Percentiles rank a stretch among this genome's conserved stretches.
Evolutionary conservation across 2,329 filamentous ascomycete genomes (phyloP).

Genomic region (Davidsoniella neocaledoniae): DNA sequence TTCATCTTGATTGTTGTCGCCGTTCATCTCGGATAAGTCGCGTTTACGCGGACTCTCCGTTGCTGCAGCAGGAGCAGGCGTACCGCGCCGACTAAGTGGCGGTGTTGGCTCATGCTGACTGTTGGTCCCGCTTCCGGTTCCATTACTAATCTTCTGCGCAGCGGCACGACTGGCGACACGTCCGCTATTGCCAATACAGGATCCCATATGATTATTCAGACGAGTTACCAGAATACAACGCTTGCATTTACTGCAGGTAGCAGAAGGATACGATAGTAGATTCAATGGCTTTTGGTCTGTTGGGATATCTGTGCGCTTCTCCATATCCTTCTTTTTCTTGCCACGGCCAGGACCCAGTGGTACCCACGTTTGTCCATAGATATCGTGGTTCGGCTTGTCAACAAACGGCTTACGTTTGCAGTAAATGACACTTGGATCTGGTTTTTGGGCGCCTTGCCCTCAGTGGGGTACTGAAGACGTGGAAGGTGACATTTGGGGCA

Average conservation of each 20-base stretch:
- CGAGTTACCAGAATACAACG: conserved; percentile 47
- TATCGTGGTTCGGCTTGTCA: conserved; percentile 58
- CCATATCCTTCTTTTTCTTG: conserved; percentile 66
- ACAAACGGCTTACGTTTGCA: conserved; percentile 69
- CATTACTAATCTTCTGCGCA: conserved; percentile 46
- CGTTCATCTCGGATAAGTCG: conserved; percentile 36
- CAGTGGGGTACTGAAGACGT: conserved; percentile 53
- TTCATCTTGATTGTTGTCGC: conserved; percentile 16
- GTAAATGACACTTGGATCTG: conserved; percentile 51
- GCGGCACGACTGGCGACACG: conserved; percentile 45
- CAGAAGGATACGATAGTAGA: conserved; percentile 46
- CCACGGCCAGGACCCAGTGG: conserved; percentile 52
- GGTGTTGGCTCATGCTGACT: conserved; percentile 40
- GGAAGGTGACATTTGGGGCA: conserved; percentile 62
- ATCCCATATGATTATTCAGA: conserved; percentile 52
- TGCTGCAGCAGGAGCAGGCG: conserved; percentile 39
- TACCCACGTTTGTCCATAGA: conserved; percentile 69
- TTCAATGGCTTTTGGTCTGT: conserved; percentile 42
- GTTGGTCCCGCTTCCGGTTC: conserved; percentile 25
- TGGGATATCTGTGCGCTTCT: conserved; percentile 36
- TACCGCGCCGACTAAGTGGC: conserved; percentile 45
- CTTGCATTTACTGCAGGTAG: conserved; percentile 51
- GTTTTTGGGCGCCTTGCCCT: conserved; percentile 50
- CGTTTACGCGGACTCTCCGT: conserved; percentile 37
- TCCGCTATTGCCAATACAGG: conserved; percentile 49